Evolutionary conservation across 352 stramenopile genomes (phyloP).

Genomic region (Phytophthora hybrid): DNA sequence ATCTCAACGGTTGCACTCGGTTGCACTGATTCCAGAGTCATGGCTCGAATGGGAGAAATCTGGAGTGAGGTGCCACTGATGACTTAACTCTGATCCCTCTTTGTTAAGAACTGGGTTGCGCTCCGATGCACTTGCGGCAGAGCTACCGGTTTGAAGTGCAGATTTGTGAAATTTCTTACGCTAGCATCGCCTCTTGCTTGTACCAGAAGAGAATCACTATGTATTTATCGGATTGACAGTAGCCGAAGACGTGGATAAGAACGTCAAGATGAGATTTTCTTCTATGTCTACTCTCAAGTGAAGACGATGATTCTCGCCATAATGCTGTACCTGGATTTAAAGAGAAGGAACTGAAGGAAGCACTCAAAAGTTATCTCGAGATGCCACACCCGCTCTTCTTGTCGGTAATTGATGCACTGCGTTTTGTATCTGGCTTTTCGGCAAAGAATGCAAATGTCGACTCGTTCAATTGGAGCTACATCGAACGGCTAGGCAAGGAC

Average conservation of each 20-base stretch:
- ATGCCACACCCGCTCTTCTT: conserved; percentile 43
- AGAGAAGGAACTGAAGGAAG: neutral
- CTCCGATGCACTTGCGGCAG: no score
- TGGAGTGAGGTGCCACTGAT: no score
- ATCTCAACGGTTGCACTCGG: no score
- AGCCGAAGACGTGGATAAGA: neutral
- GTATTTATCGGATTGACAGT: neutral
- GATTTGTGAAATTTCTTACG: no score
- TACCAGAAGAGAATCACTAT: no score
- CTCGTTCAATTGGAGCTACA: conserved; percentile 78
- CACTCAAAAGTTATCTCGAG: neutral
- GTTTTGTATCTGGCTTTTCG: conserved; percentile 61
- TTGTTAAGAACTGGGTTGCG: no score
- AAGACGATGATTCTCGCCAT: conserved; percentile 4
- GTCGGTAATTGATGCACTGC: conserved; percentile 51
- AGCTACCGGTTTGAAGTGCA: no score
- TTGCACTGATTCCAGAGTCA: no score
- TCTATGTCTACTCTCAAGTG: neutral
- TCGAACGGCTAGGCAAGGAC: conserved; percentile 57
- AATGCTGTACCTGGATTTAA: neutral
- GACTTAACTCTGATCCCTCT: no score
- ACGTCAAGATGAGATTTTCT: neutral
- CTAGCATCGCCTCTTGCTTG: no score
- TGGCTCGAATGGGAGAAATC: no score
- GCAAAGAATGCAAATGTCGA: conserved; percentile 50